Conservation (phyloP, 805 yeast genomes). For the Candida awuae region DNA sequence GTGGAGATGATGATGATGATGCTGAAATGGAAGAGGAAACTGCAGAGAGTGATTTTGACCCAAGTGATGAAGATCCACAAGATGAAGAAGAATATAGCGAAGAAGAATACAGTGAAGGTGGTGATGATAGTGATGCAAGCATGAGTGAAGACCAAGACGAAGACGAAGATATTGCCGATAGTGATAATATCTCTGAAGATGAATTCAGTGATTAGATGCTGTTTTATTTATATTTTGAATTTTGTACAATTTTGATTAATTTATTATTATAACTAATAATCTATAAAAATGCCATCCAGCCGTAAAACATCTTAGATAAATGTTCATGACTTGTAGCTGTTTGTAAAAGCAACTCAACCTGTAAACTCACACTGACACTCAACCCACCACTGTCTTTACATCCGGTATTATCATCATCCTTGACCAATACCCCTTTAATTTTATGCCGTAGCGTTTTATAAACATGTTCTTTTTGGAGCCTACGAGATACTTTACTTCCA, state of each 20-base stretch:
- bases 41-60: slow-evolving; percentile 57
- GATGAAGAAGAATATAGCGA: slow-evolving; percentile 39
- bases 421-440: slow-evolving; percentile 72
- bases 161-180: slow-evolving; percentile 24
- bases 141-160: slow-evolving; percentile 21
- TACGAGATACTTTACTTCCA: slow-evolving; percentile 2
- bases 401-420: slow-evolving; percentile 40
- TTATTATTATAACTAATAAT: neutral
- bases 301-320: slow-evolving; percentile 81
- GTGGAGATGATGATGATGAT: slow-evolving; percentile 78
- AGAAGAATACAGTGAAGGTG: slow-evolving; percentile 24
- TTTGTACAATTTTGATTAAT: neutral
- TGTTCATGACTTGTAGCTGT: slow-evolving; percentile 69
- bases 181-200: slow-evolving; percentile 25
- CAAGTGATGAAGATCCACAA: slow-evolving; percentile 51
- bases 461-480: slow-evolving; percentile 40
- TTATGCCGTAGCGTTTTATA: slow-evolving; percentile 67
- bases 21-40: slow-evolving; percentile 62
- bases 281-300: slow-evolving; percentile 75
- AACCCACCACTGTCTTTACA: slow-evolving; percentile 43
- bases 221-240: neutral
- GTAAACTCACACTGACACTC: slow-evolving; percentile 85
- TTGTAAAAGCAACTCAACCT: slow-evolving; percentile 81
- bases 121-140: slow-evolving; percentile 18
- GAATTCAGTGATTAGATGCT: slow-evolving; percentile 24